Evolutionary conservation across 345 rosid genomes (phyloP).

Genomic region (Trapa incisa): DNA sequence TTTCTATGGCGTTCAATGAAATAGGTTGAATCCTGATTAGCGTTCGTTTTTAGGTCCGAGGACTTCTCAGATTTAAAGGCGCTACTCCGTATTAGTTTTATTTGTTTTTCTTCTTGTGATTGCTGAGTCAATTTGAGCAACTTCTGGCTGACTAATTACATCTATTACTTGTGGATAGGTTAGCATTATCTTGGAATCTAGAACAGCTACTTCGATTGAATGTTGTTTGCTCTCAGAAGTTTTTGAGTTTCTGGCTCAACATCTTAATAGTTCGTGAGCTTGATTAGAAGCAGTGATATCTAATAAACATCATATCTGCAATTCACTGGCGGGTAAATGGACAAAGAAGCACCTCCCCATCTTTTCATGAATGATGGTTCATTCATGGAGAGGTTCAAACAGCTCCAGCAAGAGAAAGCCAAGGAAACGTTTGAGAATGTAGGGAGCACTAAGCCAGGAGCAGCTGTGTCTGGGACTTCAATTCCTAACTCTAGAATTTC

Average conservation of each 20-base stretch:
- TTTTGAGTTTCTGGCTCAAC: background rate
- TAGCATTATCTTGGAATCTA: background rate
- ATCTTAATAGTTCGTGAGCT: conserved; percentile 31
- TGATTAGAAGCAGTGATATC: conserved; percentile 44
- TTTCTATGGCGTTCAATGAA: background rate
- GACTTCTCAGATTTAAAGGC: background rate
- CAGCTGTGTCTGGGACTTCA: conserved; percentile 36
- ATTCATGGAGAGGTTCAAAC: conserved; percentile 97
- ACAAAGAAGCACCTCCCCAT: conserved; percentile 53
- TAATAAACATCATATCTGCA: conserved; percentile 18
- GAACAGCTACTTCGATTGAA: background rate
- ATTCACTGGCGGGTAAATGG: conserved; percentile 43
- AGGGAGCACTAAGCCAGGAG: conserved; percentile 57
- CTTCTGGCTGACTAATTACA: background rate
- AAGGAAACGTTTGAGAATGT: conserved; percentile 18
- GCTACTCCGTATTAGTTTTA: background rate
- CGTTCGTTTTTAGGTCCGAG: background rate
- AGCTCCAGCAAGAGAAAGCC: conserved; percentile 71
- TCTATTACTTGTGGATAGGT: background rate
- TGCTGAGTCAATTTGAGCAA: background rate
- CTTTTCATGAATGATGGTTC: conserved; percentile 96
- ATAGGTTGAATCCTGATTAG: background rate
- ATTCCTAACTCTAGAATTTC: conserved; percentile 29
- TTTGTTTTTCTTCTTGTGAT: background rate
- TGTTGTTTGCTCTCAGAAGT: background rate